A percentile compares a stretch with the other conserved stretches of the same genome.
These are phyloP conservation scores for Fusarium lateritium DNA, from an alignment of 2,329 filamentous ascomycete species.

Conservation along the genomic window DNA sequence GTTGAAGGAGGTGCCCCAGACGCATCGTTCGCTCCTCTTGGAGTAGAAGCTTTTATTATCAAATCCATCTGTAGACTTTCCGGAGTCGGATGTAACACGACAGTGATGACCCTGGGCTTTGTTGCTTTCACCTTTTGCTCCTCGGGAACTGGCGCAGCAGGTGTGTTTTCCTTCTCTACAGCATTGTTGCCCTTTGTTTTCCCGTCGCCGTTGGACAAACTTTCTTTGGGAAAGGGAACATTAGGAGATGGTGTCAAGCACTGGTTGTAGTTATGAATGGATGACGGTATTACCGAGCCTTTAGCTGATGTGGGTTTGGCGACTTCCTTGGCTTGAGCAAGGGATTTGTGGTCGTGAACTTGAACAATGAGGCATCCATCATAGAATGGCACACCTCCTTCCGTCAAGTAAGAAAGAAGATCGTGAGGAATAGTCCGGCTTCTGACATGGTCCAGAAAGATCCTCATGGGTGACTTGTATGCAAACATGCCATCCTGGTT, in stretches of 20 bases:
- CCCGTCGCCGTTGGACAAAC: conserved; percentile 56
- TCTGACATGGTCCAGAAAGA: conserved; percentile 83
- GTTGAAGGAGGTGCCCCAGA: conserved; percentile 76
- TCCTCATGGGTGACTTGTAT: conserved; percentile 92
- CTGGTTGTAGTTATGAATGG: conserved; percentile 92
- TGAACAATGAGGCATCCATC: conserved; percentile 96
- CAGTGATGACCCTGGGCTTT: conserved; percentile 77
- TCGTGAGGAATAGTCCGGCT: conserved; percentile 89
- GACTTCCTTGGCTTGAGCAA: conserved; percentile 72
- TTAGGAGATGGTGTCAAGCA: conserved; percentile 92
- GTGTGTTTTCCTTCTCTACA: conserved; percentile 67
- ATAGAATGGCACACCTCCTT: conserved; percentile 84
- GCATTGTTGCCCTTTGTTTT: conserved; percentile 42
- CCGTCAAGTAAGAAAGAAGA: conserved; percentile 82
- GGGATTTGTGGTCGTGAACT: conserved; percentile 87
- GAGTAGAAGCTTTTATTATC: conserved; percentile 80
- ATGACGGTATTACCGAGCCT: conserved; percentile 78
- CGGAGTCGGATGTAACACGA: conserved; percentile 87
- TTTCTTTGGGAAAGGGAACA: conserved; percentile 79
- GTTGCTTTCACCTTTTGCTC: conserved; percentile 52
- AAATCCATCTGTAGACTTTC: conserved; percentile 83
- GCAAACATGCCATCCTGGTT: conserved; percentile 92
- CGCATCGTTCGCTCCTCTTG: conserved; percentile 62
- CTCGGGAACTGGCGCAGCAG: conserved; percentile 66
- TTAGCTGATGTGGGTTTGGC: conserved; percentile 65